Evolutionary conservation across 805 yeast genomes (phyloP).

Genomic region (Tetrapisispora pingtungensis): DNA sequence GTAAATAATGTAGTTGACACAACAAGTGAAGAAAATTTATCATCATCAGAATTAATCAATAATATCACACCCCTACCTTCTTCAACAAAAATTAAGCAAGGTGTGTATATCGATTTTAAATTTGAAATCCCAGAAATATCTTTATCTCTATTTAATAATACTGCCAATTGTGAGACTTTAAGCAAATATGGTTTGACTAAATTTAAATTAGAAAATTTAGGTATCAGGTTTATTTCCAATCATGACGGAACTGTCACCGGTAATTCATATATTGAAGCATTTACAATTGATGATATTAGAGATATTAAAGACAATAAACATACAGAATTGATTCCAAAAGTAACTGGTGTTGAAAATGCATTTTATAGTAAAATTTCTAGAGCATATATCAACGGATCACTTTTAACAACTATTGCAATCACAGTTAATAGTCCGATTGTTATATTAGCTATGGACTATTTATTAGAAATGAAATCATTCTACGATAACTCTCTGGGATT

Average conservation of each 20-base stretch:
- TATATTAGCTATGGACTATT: slow-evolving; percentile 76
- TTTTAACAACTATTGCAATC: slow-evolving; percentile 41
- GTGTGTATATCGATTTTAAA: slow-evolving; percentile 29
- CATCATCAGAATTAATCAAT: slow-evolving; percentile 4
- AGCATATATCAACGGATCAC: slow-evolving; percentile 32
- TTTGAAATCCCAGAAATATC: slow-evolving; percentile 58
- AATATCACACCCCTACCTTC: slow-evolving; percentile 6
- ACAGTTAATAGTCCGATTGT: slow-evolving; percentile 73
- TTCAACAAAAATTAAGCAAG: neutral
- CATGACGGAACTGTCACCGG: slow-evolving; percentile 48
- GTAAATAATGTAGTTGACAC: slow-evolving; percentile 39
- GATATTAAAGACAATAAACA: slow-evolving; percentile 53
- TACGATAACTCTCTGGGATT: slow-evolving; percentile 28
- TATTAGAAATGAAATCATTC: slow-evolving; percentile 63
- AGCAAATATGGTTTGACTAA: slow-evolving; percentile 40
- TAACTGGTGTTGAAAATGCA: slow-evolving; percentile 54
- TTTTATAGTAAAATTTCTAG: slow-evolving; percentile 48
- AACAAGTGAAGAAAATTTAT: slow-evolving; percentile 17
- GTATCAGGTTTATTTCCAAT: slow-evolving; percentile 40
- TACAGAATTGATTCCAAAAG: slow-evolving; percentile 69
- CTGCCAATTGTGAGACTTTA: slow-evolving; percentile 31
- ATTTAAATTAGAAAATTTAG: slow-evolving; percentile 51
- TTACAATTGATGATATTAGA: slow-evolving; percentile 70
- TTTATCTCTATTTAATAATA: slow-evolving; percentile 48
- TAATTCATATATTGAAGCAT: slow-evolving; percentile 56